Evolutionary conservation across 2,329 filamentous ascomycete species (phyloP).

Genomic region (Coniochaeta sp.): DNA sequence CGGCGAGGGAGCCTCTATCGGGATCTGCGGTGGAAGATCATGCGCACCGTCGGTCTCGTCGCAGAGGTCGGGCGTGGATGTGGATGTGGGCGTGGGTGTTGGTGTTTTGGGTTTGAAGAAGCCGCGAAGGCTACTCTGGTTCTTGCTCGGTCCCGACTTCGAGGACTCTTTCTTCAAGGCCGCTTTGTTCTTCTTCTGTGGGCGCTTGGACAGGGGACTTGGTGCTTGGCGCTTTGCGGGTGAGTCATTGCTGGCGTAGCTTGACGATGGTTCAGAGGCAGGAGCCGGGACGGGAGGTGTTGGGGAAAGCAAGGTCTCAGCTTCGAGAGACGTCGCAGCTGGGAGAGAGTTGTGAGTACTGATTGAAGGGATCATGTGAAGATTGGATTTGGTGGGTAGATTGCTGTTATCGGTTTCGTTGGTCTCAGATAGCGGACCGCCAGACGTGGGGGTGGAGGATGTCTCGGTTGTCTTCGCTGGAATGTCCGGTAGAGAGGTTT

Average conservation of each 20-base stretch:
- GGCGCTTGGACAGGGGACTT: conserved; percentile 10
- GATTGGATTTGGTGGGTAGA: background rate
- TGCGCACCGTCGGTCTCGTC: background rate
- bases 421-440: background rate
- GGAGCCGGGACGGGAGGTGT: background rate
- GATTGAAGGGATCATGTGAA: background rate
- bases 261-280: background rate
- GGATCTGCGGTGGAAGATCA: background rate
- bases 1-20: background rate
- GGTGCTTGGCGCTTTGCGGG: conserved; percentile 13
- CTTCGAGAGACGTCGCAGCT: background rate
- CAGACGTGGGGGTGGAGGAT: background rate
- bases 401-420: background rate
- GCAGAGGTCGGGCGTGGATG: background rate
- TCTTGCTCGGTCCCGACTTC: conserved; percentile 21
- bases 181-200: conserved; percentile 29
- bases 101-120: conserved; percentile 64
- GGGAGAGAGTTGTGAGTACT: background rate
- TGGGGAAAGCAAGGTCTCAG: background rate
- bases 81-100: conserved; percentile 6
- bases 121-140: conserved; percentile 58
- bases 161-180: conserved; percentile 22
- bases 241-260: background rate
- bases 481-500: conserved; percentile 5
- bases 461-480: background rate